Percentiles rank a stretch among this genome's conserved stretches.
Evolutionary conservation across 2,329 filamentous ascomycete species (phyloP).

Genomic region (Teratosphaeria pseudoeucalypti): DNA sequence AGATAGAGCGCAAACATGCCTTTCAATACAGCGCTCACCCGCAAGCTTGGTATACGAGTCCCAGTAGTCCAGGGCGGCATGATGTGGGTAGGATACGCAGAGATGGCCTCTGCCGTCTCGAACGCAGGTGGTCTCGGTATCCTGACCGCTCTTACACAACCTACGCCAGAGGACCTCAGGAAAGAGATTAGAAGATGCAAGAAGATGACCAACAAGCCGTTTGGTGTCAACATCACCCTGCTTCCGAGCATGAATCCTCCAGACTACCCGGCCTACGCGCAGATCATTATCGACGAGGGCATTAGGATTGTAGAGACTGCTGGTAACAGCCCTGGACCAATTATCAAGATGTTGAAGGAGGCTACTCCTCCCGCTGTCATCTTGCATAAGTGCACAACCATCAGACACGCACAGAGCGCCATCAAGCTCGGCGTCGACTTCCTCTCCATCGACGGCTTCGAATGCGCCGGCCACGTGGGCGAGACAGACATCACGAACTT

Average conservation of each 20-base stretch:
- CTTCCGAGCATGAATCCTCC: slow-evolving; percentile 82
- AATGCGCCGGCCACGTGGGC: slow-evolving; percentile 86
- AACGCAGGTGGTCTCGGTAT: slow-evolving; percentile 77
- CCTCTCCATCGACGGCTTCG: slow-evolving; percentile 91
- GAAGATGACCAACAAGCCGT: slow-evolving; percentile 66
- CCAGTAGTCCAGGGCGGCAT: slow-evolving; percentile 79
- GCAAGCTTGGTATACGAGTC: slow-evolving; percentile 53
- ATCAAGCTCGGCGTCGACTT: slow-evolving; percentile 95
- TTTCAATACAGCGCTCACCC: slow-evolving; percentile 54
- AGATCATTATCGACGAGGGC: slow-evolving; percentile 87
- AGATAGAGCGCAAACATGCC: slow-evolving; percentile 37
- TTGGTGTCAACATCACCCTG: slow-evolving; percentile 91
- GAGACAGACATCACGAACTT: slow-evolving; percentile 85
- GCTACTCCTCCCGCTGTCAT: slow-evolving; percentile 57
- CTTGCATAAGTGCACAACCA: slow-evolving; percentile 95
- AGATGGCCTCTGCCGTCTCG: slow-evolving; percentile 63
- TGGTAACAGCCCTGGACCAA: slow-evolving; percentile 78
- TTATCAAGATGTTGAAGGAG: slow-evolving; percentile 80
- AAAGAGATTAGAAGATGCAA: slow-evolving; percentile 85
- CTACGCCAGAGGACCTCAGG: slow-evolving; percentile 80
- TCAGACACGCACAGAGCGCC: slow-evolving; percentile 82
- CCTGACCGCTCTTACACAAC: slow-evolving; percentile 83
- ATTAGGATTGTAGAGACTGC: slow-evolving; percentile 87
- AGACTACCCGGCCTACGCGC: slow-evolving; percentile 84
- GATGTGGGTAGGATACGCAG: slow-evolving; percentile 76